Base-by-base conservation (phyloP, 1,284 basidiomycete genomes). In the Malassezia caprae region DNA sequence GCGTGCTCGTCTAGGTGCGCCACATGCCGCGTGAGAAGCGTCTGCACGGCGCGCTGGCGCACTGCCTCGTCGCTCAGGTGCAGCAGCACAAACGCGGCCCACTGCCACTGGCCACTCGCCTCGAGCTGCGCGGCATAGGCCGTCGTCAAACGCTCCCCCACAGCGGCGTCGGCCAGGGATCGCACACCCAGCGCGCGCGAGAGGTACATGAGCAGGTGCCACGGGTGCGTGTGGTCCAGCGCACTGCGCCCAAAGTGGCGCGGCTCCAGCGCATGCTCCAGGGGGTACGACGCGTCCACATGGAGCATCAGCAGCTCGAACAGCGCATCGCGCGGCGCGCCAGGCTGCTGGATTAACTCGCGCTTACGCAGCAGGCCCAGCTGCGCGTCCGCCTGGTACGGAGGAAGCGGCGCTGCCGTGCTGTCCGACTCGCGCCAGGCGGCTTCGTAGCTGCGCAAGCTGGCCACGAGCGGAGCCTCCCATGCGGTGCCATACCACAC, bases 181-280 rank as follows among this genome's bases (percentile, higher is more conserved):
- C 90, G 82, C 45, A 85, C 77, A 37, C 84, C 80, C 74, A 96
- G 81, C 49, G 86, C 86, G 23, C 85, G 82, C 4, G 89, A 86
- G 24, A 98, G 79, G 30, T 96, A 78, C 56, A 90, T 82, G 73
- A 93, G 96, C 27, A 96, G 74, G 76, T 96, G 90, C 93, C 93
- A 99, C 8, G 87, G 81, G 51, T 96, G 78, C 11, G 88, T 83
- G 70, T 84, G 85, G 75, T 94, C 90, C 19, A 83, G 76, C 0
- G 86, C 85, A 11, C 83, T 86, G 0, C 85, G 76, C 0, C 84
- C 82, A 67, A 87, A 89, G 32, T 86, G 86, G 28, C 84, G 78
- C 0, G 90, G 85, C 6, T 75, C 65, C 5, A 82, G 73, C n/a
- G 77, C 78, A 12, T 70, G 58, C 49, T 81, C 80, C 21, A 82